Conservation (phyloP, 2,329 filamentous ascomycete genomes). For the Calonectria ilicicola region DNA sequence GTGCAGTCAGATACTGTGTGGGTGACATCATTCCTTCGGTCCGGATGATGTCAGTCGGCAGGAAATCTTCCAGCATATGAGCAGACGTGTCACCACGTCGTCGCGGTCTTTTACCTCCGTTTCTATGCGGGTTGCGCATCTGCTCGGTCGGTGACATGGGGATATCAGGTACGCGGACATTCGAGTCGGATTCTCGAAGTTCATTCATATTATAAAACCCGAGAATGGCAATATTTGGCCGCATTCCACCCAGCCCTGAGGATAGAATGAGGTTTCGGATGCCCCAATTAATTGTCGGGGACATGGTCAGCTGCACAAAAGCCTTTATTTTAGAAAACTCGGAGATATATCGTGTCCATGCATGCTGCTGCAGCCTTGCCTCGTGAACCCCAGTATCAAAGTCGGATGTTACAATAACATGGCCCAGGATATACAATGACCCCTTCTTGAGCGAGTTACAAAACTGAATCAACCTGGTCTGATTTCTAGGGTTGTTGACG, state of each 20-base stretch:
- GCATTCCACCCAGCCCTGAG: conserved; percentile 87
- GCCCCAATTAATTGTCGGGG: conserved; percentile 86
- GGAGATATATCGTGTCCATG: conserved; percentile 86
- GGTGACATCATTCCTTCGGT: conserved; percentile 77
- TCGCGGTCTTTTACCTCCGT: conserved; percentile 46
- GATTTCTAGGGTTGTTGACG: conserved; percentile 83
- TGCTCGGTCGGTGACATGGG: conserved; percentile 52
- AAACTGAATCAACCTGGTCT: conserved; percentile 88
- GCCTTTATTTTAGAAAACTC: conserved; percentile 89
- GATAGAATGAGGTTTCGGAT: conserved; percentile 85
- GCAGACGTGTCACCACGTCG: conserved; percentile 67
- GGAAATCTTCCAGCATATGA: conserved; percentile 65
- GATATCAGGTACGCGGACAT: conserved; percentile 67
- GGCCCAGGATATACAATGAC: conserved; percentile 84
- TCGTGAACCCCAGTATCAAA: conserved; percentile 84
- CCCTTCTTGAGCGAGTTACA: conserved; percentile 94
- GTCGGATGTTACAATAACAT: conserved; percentile 88
- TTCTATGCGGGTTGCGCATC: conserved; percentile 45
- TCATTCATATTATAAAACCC: conserved; percentile 87
- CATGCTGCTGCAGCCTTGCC: conserved; percentile 81
- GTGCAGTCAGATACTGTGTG: conserved; percentile 82
- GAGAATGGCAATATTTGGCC: conserved; percentile 87
- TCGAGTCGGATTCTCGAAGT: conserved; percentile 69
- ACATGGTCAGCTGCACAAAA: conserved; percentile 88
- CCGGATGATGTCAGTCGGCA: conserved; percentile 78